A percentile compares a stretch with the other conserved stretches of the same genome.
These are phyloP conservation scores for Podila minutissima DNA, from an alignment of 192 early-diverging fungal species.

Conservation along the genomic window DNA sequence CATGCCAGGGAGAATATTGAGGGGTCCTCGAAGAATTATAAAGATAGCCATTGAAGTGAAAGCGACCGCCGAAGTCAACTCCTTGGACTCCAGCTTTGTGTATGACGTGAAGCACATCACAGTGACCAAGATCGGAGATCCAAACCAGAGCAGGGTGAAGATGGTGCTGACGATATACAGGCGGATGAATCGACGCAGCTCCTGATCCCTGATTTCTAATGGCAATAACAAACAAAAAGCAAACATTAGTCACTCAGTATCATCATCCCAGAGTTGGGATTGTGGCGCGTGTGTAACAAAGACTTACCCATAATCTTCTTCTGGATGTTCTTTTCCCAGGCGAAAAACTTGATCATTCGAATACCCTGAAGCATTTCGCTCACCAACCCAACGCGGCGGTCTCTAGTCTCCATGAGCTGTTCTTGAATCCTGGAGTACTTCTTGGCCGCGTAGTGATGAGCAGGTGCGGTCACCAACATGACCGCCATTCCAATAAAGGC, in stretches of 20 bases:
- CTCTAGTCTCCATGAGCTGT: slow-evolving; percentile 66
- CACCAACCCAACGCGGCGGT: slow-evolving; percentile 79
- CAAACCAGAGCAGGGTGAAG: slow-evolving; percentile 45
- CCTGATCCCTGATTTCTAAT: slow-evolving; percentile 50
- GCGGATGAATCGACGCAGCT: slow-evolving; percentile 44
- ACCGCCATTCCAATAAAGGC: slow-evolving; percentile 80
- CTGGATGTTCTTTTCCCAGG: slow-evolving; percentile 79
- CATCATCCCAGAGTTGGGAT: too few species aligned
- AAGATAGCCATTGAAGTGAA: slow-evolving; percentile 79
- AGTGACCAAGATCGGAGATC: slow-evolving; percentile 67
- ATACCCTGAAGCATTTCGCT: slow-evolving; percentile 86
- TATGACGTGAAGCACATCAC: slow-evolving; percentile 70
- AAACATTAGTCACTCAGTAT: too few species aligned
- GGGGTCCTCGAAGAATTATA: slow-evolving; percentile 55
- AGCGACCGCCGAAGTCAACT: slow-evolving; percentile 69
- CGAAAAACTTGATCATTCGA: slow-evolving; percentile 90
- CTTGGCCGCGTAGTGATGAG: slow-evolving; percentile 64
- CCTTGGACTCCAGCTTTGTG: slow-evolving; percentile 63
- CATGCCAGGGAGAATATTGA: slow-evolving; percentile 55
- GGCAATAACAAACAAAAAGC: neutral
- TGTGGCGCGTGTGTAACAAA: neutral
- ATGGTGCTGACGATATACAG: slow-evolving; percentile 48
- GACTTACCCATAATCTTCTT: slow-evolving; percentile 69
- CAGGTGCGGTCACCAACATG: slow-evolving; percentile 74
- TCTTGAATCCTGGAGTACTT: slow-evolving; percentile 64